A percentile compares a stretch with the other conserved stretches of the same genome.
Evolutionary conservation across 2,329 filamentous ascomycete species (phyloP).

Genomic region (Davidsoniella eucalypti): DNA sequence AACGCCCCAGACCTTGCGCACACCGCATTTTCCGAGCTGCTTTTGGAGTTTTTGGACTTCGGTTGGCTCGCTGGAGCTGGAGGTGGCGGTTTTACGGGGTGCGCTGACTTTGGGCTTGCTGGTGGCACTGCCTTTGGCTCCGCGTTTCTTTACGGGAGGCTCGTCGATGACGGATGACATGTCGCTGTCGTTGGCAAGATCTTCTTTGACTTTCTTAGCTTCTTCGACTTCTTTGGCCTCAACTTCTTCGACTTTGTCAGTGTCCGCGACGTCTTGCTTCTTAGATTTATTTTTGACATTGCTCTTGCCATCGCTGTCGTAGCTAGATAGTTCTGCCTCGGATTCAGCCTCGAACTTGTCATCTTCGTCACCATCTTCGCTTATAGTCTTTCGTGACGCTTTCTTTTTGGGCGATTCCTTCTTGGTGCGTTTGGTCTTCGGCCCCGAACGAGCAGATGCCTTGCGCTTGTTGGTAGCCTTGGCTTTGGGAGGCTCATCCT

Average conservation of each 20-base stretch:
- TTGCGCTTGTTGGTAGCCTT: conserved; percentile 18
- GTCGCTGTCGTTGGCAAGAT: conserved; percentile 27
- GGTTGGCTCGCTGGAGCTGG: conserved; percentile 39
- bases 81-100: background rate
- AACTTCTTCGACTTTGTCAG: conserved; percentile 15
- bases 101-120: conserved; percentile 28
- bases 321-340: conserved; percentile 1
- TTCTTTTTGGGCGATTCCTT: conserved; percentile 5
- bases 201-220: conserved; percentile 17
- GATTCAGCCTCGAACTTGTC: conserved; percentile 10
- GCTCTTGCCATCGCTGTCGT: conserved; percentile 2
- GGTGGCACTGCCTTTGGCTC: conserved; percentile 22
- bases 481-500: conserved; percentile 3
- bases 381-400: background rate
- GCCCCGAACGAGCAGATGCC: conserved; percentile 17
- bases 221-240: conserved; percentile 20
- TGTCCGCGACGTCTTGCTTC: conserved; percentile 21
- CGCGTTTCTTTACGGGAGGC: conserved; percentile 30
- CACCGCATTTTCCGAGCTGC: conserved; percentile 76
- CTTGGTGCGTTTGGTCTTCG: conserved; percentile 12
- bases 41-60: conserved; percentile 81
- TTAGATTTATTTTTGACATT: conserved; percentile 14
- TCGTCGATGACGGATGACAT: conserved; percentile 69
- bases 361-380: conserved; percentile 9
- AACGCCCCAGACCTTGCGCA: conserved; percentile 79